These are phyloP conservation scores for Dendrobium catenatum DNA, from an alignment of 106 monocot genomes.

Conservation along the genomic window DNA sequence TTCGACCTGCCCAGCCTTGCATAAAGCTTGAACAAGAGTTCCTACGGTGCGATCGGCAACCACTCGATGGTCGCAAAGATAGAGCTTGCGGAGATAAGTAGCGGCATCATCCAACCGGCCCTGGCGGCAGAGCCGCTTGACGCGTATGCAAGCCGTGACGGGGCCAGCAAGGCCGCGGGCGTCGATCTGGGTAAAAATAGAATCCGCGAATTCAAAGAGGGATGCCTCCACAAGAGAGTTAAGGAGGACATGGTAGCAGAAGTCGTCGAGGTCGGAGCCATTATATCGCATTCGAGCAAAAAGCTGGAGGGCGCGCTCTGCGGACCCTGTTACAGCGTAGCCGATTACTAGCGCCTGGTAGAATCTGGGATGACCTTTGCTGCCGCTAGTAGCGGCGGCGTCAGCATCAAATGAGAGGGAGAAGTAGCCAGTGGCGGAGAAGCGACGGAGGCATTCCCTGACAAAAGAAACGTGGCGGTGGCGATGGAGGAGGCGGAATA, in stretches of 20 bases:
- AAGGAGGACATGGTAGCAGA: conserved; percentile 64
- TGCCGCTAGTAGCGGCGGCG: neutral
- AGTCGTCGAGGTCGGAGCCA: conserved; percentile 66
- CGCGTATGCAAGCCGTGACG: conserved; percentile 42
- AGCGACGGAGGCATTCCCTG: conserved; percentile 58
- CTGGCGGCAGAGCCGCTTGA: conserved; percentile 67
- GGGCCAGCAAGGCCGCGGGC: conserved; percentile 26
- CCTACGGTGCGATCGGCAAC: conserved; percentile 16
- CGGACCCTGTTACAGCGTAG: conserved; percentile 53
- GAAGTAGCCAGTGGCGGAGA: conserved; percentile 15
- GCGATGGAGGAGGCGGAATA: conserved; percentile 48
- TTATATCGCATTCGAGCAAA: conserved; percentile 63
- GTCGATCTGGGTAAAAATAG: conserved; percentile 27
- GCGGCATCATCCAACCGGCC: conserved; percentile 40
- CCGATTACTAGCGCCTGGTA: conserved; percentile 65
- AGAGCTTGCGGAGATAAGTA: conserved; percentile 23
- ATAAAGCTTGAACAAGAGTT: conserved; percentile 44
- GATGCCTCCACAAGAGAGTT: conserved; percentile 74
- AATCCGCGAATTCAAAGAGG: conserved; percentile 51
- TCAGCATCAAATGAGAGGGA: neutral
- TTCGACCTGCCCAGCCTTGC: conserved; percentile 35
- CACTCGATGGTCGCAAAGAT: neutral
- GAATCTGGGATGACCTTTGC: conserved; percentile 20
- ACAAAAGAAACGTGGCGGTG: conserved; percentile 33
- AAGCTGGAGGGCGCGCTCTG: conserved; percentile 52